Percentiles rank a stretch among this genome's conserved stretches.
Evolutionary conservation across 164 flowering plant genomes (phyloP).

Genomic region (Kingdonia uniflora): DNA sequence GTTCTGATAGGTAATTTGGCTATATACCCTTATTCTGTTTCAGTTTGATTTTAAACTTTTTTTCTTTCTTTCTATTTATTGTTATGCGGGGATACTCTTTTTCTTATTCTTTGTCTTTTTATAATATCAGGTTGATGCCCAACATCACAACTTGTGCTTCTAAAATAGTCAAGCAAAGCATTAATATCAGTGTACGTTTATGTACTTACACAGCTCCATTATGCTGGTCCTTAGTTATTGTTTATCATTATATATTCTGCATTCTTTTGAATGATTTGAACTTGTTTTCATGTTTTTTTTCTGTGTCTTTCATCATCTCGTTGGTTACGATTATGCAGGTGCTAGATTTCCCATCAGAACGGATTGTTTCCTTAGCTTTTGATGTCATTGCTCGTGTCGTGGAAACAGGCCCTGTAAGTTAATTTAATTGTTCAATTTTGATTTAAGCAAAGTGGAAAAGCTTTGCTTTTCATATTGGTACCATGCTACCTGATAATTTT

Average conservation of each 20-base stretch:
- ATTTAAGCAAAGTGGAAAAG: not conserved
- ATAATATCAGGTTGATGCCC: conserved; percentile 57
- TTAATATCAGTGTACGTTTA: conserved; percentile 44
- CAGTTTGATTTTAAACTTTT: not conserved
- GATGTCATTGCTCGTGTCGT: conserved; percentile 65
- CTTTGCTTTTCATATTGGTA: no score
- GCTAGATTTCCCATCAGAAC: conserved; percentile 49
- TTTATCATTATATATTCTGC: not conserved
- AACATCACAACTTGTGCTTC: conserved; percentile 39
- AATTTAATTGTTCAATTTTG: not conserved
- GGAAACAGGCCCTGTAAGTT: conserved; percentile 75
- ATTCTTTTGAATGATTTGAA: not conserved
- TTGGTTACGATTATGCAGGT: conserved; percentile 54
- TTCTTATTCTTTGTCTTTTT: conserved; percentile 4
- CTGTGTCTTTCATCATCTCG: not conserved
- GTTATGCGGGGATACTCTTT: not conserved
- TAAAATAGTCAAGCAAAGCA: conserved; percentile 40
- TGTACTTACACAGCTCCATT: not conserved
- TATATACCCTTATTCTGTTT: not conserved
- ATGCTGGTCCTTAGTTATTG: not conserved
- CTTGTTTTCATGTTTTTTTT: not conserved
- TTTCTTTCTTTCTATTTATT: not conserved
- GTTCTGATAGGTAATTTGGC: conserved; percentile 49
- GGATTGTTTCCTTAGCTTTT: conserved; percentile 58
- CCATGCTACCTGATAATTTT: no score